phyloP scores from a whole-genome alignment of 352 stramenopile species.

The Globisporangium iwayamae region DNA sequence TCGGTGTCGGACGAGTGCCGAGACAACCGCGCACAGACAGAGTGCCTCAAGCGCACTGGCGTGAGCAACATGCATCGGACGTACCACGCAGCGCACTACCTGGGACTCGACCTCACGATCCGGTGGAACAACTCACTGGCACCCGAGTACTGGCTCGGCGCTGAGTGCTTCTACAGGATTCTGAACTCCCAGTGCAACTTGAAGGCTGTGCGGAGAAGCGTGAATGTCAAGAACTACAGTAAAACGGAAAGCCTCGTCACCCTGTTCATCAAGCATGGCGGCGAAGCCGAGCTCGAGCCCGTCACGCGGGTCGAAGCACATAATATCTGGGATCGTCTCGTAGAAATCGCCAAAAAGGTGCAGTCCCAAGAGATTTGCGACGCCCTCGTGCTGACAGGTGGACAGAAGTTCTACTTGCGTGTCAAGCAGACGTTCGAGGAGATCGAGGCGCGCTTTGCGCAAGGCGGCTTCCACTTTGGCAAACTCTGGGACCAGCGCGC shows the following conservation, averaged over 20 bases:
- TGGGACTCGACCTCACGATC: conserved; percentile 3
- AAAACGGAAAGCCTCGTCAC: not conserved
- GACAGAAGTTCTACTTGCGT: not conserved
- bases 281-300: not conserved
- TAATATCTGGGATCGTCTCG: not conserved
- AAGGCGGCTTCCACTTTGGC: not conserved
- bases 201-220: not conserved
- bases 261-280: not conserved
- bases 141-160: not conserved
- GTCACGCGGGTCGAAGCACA: not conserved
- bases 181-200: conserved; percentile 6
- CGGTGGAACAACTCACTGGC: not conserved
- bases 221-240: not conserved
- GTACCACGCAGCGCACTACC: conserved; percentile 3
- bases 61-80: not conserved
- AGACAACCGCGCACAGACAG: not conserved
- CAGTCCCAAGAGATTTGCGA: not conserved
- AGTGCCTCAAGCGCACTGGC: not conserved
- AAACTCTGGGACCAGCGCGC: not conserved
- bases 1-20: not conserved
- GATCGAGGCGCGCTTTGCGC: not conserved
- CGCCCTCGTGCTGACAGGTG: not conserved
- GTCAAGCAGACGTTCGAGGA: not conserved
- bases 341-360: not conserved
- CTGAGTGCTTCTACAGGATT: not conserved